Conservation (phyloP, 2,329 filamentous ascomycete species). For the Lizonia empirigonia region DNA sequence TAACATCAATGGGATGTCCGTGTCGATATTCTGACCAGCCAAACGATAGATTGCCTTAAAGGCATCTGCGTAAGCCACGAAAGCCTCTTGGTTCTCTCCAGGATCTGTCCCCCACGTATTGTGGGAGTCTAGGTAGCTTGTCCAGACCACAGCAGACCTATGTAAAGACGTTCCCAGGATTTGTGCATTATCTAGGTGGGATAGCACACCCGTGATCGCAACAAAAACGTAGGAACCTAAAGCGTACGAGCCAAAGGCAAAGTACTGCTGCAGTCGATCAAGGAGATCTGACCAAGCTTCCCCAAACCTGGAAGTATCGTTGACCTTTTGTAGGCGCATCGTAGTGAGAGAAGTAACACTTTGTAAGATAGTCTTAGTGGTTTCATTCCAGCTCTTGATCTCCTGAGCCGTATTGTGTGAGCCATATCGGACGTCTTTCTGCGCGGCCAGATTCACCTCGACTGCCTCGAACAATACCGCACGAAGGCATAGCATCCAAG, state of each 20-base stretch:
- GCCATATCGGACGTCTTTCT: slow-evolving; percentile 27
- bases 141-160: slow-evolving; percentile 45
- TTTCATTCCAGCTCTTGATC: slow-evolving; percentile 47
- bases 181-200: slow-evolving; percentile 31
- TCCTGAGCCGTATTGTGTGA: slow-evolving; percentile 25
- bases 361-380: slow-evolving; percentile 47
- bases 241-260: slow-evolving; percentile 48
- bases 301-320: slow-evolving; percentile 69
- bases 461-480: slow-evolving; percentile 81
- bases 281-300: slow-evolving; percentile 78
- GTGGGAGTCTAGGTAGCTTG: slow-evolving; percentile 38
- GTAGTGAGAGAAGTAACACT: slow-evolving; percentile 64
- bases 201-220: slow-evolving; percentile 49
- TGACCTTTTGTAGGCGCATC: slow-evolving; percentile 76
- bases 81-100: slow-evolving; percentile 72
- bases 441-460: slow-evolving; percentile 60
- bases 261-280: slow-evolving; percentile 65
- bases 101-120: slow-evolving; percentile 26
- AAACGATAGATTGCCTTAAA: slow-evolving; percentile 80
- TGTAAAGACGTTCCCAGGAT: slow-evolving; percentile 33
- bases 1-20: slow-evolving; percentile 70
- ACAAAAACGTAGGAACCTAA: slow-evolving; percentile 52
- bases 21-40: slow-evolving; percentile 66
- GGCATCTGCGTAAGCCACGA: slow-evolving; percentile 81
- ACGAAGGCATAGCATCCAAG: slow-evolving; percentile 83